These are phyloP conservation scores for Carallia brachiata DNA, from an alignment of 345 rosid genomes.

Conservation along the genomic window DNA sequence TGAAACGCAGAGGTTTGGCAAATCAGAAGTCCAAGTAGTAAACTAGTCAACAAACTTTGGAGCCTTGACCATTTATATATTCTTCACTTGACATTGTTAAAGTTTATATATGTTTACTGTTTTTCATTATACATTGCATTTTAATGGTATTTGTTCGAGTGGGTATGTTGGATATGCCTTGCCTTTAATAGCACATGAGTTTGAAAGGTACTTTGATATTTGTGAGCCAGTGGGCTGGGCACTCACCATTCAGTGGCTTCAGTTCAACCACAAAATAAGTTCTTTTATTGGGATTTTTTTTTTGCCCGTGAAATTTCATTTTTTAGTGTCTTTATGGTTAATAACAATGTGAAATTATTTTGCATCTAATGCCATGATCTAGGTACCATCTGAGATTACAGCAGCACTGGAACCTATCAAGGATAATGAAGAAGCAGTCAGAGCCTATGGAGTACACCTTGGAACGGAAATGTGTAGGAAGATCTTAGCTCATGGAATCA, in stretches of 20 bases:
- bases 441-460: slow-evolving; percentile 86
- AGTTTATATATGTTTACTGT: background rate
- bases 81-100: background rate
- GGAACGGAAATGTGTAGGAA: slow-evolving; percentile 99
- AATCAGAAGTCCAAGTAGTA: background rate
- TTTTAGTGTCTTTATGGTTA: background rate
- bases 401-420: slow-evolving; percentile 92
- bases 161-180: no score
- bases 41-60: background rate
- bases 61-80: background rate
- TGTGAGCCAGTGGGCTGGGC: no score
- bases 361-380: slow-evolving; percentile 16
- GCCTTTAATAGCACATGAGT: no score
- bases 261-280: no score
- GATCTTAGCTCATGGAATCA: slow-evolving; percentile 85
- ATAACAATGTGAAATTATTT: background rate
- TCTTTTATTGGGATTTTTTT: no score
- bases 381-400: slow-evolving; percentile 83
- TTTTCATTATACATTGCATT: background rate
- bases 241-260: no score
- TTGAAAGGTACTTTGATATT: no score
- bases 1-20: background rate
- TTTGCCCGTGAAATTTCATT: no score
- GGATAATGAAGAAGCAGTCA: slow-evolving; percentile 97
- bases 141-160: background rate